Percentiles rank a stretch among this genome's conserved stretches.
Evolutionary conservation across 495 filamentous ascomycete genomes (phyloP).

Genomic region (Penicillium angulare): DNA sequence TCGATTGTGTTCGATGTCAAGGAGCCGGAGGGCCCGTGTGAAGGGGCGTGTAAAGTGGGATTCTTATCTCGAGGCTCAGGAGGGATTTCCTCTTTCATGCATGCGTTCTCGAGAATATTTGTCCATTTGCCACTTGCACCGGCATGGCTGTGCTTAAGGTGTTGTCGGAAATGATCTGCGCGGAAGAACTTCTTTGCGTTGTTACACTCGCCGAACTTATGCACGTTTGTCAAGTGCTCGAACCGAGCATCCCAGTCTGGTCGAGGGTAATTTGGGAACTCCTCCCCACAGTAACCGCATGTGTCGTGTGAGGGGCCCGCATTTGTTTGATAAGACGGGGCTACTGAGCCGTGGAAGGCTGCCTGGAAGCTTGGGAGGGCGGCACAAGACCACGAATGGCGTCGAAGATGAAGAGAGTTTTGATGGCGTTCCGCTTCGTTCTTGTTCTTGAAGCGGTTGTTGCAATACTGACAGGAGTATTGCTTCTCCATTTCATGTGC

Average conservation of each 20-base stretch:
- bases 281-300: conserved; percentile 94
- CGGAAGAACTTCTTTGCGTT: conserved; percentile 97
- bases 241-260: conserved; percentile 82
- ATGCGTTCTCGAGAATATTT: conserved; percentile 94
- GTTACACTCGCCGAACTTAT: conserved; percentile 98
- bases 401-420: conserved; percentile 90
- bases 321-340: conserved; percentile 35
- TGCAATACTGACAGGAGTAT: conserved; percentile 87
- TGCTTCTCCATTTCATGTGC: conserved; percentile 94
- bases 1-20: conserved; percentile 38
- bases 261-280: conserved; percentile 71
- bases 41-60: background rate
- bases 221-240: conserved; percentile 81
- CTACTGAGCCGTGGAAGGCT: conserved; percentile 77
- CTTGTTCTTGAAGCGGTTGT: conserved; percentile 98
- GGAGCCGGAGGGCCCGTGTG: conserved; percentile 19
- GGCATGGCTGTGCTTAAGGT: conserved; percentile 96
- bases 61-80: conserved; percentile 33
- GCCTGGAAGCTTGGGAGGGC: conserved; percentile 72
- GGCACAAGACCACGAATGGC: conserved; percentile 97
- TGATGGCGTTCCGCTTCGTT: conserved; percentile 98
- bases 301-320: conserved; percentile 59
- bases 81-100: conserved; percentile 87
- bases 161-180: conserved; percentile 96
- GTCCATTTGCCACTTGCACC: conserved; percentile 99